Evolutionary conservation across 495 filamentous ascomycete genomes (phyloP), one percentile per base, ranked within the genome.

Genomic region (Parathielavia hyrcaniae): DNA sequence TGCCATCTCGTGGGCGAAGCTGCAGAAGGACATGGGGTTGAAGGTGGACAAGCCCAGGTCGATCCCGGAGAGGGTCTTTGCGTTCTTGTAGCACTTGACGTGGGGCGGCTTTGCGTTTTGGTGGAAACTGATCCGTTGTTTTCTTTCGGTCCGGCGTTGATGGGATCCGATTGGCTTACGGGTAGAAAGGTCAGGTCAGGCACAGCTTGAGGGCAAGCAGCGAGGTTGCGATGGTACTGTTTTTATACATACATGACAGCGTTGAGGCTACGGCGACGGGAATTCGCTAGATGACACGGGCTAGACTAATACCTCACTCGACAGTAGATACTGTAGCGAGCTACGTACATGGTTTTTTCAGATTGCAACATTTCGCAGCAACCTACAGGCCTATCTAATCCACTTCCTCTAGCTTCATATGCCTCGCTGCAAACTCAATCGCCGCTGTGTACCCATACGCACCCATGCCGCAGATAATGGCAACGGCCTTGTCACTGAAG

Each of bases 371-470:
- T 11, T 11, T 16, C 26, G 2, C 39, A 20, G 14, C 16, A 23
- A 5, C 11, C 12, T n/a, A 9, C 23, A 19, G 14, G 13, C 10
- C 30, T 50, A 50, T 17, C n/a, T 58, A 22, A 3, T 36, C 16
- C 20, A n/a, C 61, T n/a, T 51, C 19, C 11, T 50, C 64, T 54
- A 68, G 71, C 69, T 76, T 75, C 60, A 77, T 61, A 65, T 75
- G 67, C 66, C 69, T 69, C 52, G 76, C 76, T 38, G 79, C 78
- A 75, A 80, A 85, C 66, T 83, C 82, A 56, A 89, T 72, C 5
- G 86, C 85, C 64, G 84, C 85, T 56, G 76, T 81, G 69, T 89
- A 89, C 57, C 86, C 86, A 71, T 78, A 83, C 38, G 78, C 77
- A 0, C 86, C 86, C 69, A 89, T 63, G 0, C 86, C 86, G 58